Conservation (phyloP, 108 stramenopile species). For the Skeletonema marinoi region DNA sequence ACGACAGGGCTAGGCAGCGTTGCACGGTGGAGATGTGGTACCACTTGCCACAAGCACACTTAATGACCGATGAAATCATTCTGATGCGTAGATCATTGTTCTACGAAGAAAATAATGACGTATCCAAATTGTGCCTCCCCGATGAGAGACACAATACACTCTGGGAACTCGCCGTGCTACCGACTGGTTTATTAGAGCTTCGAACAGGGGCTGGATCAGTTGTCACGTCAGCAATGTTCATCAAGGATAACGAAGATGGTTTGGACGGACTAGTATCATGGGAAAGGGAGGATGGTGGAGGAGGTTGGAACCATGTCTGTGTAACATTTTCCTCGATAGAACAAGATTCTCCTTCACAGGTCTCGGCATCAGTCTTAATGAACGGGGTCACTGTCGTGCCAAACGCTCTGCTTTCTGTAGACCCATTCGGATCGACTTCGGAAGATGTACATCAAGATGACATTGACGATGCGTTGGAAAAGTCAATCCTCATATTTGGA, state of each 20-base stretch:
- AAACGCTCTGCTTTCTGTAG: slow-evolving; percentile 30
- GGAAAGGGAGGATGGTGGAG: slow-evolving; percentile 54
- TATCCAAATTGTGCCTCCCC: slow-evolving; percentile 65
- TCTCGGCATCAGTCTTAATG: slow-evolving; percentile 59
- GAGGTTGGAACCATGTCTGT: slow-evolving; percentile 89
- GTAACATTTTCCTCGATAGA: slow-evolving; percentile 55
- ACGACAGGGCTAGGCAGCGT: slow-evolving; percentile 63
- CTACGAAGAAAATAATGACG: slow-evolving; percentile 53
- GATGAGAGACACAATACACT: slow-evolving; percentile 57
- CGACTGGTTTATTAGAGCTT: slow-evolving; percentile 77
- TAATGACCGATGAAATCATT: slow-evolving; percentile 63
- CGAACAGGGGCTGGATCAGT: slow-evolving; percentile 63
- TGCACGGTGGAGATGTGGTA: slow-evolving; percentile 88
- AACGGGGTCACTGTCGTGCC: slow-evolving; percentile 56
- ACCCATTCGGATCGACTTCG: slow-evolving; percentile 39
- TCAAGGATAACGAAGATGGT: slow-evolving; percentile 41
- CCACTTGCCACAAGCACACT: slow-evolving; percentile 59
- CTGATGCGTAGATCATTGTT: slow-evolving; percentile 66
- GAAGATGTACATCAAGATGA: slow-evolving; percentile 56
- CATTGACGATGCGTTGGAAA: slow-evolving; percentile 70
- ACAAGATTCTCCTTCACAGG: slow-evolving; percentile 39
- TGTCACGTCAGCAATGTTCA: slow-evolving; percentile 29
- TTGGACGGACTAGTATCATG: slow-evolving; percentile 54
- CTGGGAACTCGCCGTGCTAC: slow-evolving; percentile 80
- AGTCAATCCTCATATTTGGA: slow-evolving; percentile 71